Conservation (phyloP, 257 asterid genomes). For the Fraxinus quadrangulata region DNA sequence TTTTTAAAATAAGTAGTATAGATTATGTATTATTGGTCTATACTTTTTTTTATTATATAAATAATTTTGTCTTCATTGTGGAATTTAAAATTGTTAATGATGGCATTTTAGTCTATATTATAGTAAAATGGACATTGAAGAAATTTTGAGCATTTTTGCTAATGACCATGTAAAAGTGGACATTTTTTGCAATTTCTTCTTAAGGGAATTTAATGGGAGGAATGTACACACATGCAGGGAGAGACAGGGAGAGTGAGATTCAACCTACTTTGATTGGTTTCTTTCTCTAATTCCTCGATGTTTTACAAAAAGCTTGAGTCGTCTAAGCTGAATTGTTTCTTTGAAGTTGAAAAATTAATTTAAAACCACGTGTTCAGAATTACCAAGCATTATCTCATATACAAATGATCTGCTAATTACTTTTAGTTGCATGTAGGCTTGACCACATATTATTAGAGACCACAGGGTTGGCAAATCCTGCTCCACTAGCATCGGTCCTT, state of each 20-base stretch:
- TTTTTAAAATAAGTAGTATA: too few relatives aligned
- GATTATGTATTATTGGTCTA: too few relatives aligned
- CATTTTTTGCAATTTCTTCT: too few relatives aligned
- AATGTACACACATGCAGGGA: neutral
- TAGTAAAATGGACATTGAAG: too few relatives aligned
- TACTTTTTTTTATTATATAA: too few relatives aligned
- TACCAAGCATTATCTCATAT: neutral
- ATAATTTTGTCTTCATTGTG: too few relatives aligned
- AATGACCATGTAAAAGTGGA: too few relatives aligned
- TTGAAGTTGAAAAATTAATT: constrained; percentile 16
- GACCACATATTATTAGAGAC: constrained; percentile 97
- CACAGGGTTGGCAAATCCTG: constrained; percentile 96
- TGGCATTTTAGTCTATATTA: too few relatives aligned
- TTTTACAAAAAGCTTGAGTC: constrained; percentile 8
- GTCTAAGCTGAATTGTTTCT: neutral
- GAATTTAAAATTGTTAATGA: too few relatives aligned
- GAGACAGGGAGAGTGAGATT: neutral
- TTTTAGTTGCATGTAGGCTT: constrained; percentile 56
- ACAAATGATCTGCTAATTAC: constrained; percentile 9
- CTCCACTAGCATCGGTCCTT: constrained; percentile 96
- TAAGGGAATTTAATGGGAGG: neutral
- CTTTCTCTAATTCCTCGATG: constrained; percentile 4
- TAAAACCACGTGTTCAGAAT: neutral
- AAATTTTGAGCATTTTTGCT: too few relatives aligned
- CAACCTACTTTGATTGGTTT: neutral